Base-by-base conservation (phyloP, 768 basidiomycete genomes). In the Hericium coralloides region DNA sequence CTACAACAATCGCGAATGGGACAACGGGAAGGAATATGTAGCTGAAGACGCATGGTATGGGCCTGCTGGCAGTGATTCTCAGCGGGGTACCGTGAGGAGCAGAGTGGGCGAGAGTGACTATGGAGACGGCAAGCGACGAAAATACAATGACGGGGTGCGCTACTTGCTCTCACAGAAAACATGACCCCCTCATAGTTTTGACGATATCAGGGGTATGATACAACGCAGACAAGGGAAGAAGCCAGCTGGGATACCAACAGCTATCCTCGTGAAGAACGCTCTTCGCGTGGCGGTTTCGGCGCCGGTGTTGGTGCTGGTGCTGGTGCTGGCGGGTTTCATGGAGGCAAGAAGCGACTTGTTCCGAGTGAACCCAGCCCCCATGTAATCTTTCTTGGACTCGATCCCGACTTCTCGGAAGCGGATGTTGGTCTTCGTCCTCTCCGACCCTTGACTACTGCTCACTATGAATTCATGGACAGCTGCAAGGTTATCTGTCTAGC, bases 361-460 rank as follows among this genome's bases (percentile, higher is more conserved):
- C 87, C 90, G 31, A 93, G 90, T 55, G 89, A 92, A 69, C 86
- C 90, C 49, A 92, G 89, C 68, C 83, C 86, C 48, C 93, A 98
- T 74, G 90, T 98, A 68, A 95, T 97, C 67, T 95, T 97, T 72
- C 83, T 98, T 59, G 94, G 94, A 56, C 72, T 98, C 58, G 94
- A 97, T 70, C 84, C 85, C 56, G 92, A 93, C 70, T 90, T 95
- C 66, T 87, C 87, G 55, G 94, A 97, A 77, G 84, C 87, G 65
- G 92, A 95, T 79, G 94, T 97, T 73, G 75, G 88, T 85, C 62
- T 58, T 65, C 68, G 71, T 65, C 55, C 57, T 49, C 55, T 57
- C 69, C 25, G 18, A 62, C 65, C 70, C 65, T 68, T 70, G 59
- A 64, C 55, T 51, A 55, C 56, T 60, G 60, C 43, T 56, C 20